A percentile compares a stretch with the other conserved stretches of the same genome.
phyloP scores from a whole-genome alignment of 1,284 basidiomycete species.

The Ustilago vetiveriae region DNA sequence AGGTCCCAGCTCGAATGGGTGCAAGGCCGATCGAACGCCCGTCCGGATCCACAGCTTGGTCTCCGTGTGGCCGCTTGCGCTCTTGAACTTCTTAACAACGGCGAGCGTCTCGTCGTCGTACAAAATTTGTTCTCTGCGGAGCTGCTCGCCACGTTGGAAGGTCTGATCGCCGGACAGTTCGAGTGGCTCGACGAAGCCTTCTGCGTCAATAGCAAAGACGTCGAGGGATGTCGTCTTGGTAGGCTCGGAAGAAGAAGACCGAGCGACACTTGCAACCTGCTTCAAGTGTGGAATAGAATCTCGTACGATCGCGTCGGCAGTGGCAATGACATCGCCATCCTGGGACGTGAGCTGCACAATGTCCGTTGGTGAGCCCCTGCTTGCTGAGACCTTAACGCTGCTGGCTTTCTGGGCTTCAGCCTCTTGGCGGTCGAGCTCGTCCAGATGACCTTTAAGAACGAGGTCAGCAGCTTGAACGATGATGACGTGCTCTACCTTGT shows the following conservation, averaged over 20 bases:
- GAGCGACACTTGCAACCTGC: constrained; percentile 2
- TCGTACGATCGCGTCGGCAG: constrained; percentile 12
- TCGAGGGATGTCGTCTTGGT: constrained; percentile 40
- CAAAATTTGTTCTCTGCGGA: constrained; percentile 40
- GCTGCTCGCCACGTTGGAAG: constrained; percentile 39
- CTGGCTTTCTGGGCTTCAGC: constrained; percentile 9
- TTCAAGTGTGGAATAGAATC: constrained; percentile 3
- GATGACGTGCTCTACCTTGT: constrained; percentile 85
- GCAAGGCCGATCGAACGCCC: constrained; percentile 32
- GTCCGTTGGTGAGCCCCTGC: constrained; percentile 12
- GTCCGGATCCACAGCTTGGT: constrained; percentile 38
- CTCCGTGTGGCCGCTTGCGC: constrained; percentile 17
- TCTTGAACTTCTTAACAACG: constrained; percentile 37
- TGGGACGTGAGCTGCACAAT: constrained; percentile 5
- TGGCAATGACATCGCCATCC: constrained; percentile 13
- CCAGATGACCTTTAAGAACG: constrained; percentile 43
- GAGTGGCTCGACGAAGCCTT: constrained; percentile 38
- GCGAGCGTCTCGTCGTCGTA: constrained; percentile 53
- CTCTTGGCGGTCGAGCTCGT: constrained; percentile 29
- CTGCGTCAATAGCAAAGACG: constrained; percentile 32
- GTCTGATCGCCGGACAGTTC: constrained; percentile 37
- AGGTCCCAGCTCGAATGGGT: constrained; percentile 38
- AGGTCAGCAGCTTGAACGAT: constrained; percentile 75
- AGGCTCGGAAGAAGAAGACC: neutral
- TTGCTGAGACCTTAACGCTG: neutral